Evolutionary conservation across 352 stramenopile genomes (phyloP).

Genomic region (Salisapilia sapeloensis): DNA sequence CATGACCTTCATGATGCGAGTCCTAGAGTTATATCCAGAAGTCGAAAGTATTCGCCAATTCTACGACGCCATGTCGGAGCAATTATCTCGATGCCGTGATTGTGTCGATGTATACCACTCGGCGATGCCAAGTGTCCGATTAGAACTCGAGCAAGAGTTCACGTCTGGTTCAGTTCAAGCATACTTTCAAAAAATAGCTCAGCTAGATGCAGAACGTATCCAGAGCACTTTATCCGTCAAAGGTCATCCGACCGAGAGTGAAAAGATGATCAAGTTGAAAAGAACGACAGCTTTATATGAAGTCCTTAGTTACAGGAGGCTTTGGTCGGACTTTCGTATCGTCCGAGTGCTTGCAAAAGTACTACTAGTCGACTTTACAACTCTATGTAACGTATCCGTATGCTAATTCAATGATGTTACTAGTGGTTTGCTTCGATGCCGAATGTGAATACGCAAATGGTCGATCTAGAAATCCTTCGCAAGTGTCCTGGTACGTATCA

Average conservation of each 20-base stretch:
- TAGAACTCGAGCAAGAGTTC: constrained; percentile 67
- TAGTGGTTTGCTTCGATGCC: constrained; percentile 20
- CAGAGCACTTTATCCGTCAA: constrained; percentile 20
- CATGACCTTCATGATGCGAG: constrained; percentile 80
- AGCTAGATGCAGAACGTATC: constrained; percentile 53
- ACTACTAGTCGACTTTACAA: not conserved
- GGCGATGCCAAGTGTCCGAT: constrained; percentile 44
- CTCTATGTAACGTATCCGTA: constrained; percentile 2
- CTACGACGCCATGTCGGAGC: constrained; percentile 51
- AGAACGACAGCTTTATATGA: constrained; percentile 52
- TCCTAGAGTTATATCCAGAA: constrained; percentile 56
- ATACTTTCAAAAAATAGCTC: constrained; percentile 62
- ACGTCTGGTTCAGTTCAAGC: constrained; percentile 43
- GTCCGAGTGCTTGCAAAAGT: constrained; percentile 58
- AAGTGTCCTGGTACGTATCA: constrained; percentile 56
- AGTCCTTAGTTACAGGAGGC: constrained; percentile 47
- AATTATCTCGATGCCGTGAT: constrained; percentile 38
- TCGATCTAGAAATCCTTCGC: constrained; percentile 26
- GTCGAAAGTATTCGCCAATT: constrained; percentile 57
- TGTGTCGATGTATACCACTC: constrained; percentile 78
- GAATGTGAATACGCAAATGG: constrained; percentile 13
- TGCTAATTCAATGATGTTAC: not conserved
- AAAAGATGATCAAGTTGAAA: constrained; percentile 9
- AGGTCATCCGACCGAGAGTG: constrained; percentile 1
- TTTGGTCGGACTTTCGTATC: constrained; percentile 72